Conservation (phyloP, 495 filamentous ascomycete genomes). For the Neurospora sp. region DNA sequence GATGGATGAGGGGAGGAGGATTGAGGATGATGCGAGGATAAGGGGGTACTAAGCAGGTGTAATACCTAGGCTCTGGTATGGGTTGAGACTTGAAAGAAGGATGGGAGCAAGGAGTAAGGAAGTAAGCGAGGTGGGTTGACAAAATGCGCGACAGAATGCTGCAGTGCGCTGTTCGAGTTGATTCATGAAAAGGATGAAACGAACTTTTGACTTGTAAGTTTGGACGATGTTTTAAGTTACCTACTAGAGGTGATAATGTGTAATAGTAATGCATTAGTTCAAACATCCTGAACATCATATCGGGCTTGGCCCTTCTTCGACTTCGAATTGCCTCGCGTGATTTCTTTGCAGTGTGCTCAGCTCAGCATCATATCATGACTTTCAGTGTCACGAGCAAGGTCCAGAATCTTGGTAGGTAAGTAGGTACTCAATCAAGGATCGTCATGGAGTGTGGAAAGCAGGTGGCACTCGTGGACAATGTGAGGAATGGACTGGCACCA, state of each 20-base stretch:
- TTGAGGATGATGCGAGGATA: background rate
- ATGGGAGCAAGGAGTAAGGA: too few species aligned
- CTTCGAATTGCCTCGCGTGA: background rate
- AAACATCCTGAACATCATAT: background rate
- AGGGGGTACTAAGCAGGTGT: too few species aligned
- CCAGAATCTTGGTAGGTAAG: too few species aligned
- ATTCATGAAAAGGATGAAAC: background rate
- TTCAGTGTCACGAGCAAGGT: background rate
- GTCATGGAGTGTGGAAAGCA: background rate
- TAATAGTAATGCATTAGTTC: background rate
- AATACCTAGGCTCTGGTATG: too few species aligned
- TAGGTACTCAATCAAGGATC: background rate
- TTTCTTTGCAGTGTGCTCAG: background rate
- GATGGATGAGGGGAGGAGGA: background rate
- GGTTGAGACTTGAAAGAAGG: too few species aligned
- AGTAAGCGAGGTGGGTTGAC: background rate
- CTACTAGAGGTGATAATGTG: background rate
- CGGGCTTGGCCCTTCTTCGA: background rate
- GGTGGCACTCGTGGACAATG: background rate
- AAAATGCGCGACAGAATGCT: background rate
- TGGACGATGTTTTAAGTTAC: background rate
- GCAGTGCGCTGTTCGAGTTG: background rate
- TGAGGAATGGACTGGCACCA: background rate
- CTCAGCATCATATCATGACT: background rate
- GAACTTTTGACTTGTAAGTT: background rate